A percentile compares a stretch with the other conserved stretches of the same genome.
These are phyloP conservation scores for Suillus americanus DNA, from an alignment of 768 basidiomycete genomes.

Conservation along the genomic window DNA sequence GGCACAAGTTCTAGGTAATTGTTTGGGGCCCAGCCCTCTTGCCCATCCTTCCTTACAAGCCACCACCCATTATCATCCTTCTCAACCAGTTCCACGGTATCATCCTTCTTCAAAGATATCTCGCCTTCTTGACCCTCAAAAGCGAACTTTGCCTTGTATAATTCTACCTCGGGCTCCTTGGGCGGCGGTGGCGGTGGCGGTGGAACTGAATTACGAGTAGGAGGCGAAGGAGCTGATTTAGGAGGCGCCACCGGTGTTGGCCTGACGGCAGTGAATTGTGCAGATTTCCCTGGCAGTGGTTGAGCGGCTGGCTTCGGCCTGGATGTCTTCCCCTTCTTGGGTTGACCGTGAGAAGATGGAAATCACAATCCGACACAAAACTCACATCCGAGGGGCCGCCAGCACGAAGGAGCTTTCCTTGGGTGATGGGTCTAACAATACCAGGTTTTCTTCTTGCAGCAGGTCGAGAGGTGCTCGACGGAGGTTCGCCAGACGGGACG, in stretches of 20 bases:
- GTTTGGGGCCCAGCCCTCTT: slow-evolving; percentile 94
- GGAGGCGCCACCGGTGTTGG: slow-evolving; percentile 29
- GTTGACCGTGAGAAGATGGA: slow-evolving; percentile 11
- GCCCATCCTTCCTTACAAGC: slow-evolving; percentile 81
- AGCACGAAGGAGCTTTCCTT: slow-evolving; percentile 75
- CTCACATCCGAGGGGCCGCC: slow-evolving; percentile 71
- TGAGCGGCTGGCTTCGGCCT: slow-evolving; percentile 45
- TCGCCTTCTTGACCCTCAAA: slow-evolving; percentile 94
- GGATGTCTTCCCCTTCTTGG: slow-evolving; percentile 44
- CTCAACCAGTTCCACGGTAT: slow-evolving; percentile 86
- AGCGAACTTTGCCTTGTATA: slow-evolving; percentile 88
- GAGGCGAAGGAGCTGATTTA: slow-evolving; percentile 38
- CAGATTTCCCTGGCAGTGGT: slow-evolving; percentile 62
- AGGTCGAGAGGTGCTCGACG: slow-evolving; percentile 78
- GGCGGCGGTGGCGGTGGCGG: slow-evolving; percentile 46
- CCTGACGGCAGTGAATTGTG: slow-evolving; percentile 34
- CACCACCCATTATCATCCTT: slow-evolving; percentile 98
- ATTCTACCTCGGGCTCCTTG: slow-evolving; percentile 62
- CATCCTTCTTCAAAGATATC: slow-evolving; percentile 87
- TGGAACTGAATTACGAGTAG: slow-evolving; percentile 45
- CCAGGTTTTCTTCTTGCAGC: slow-evolving; percentile 87
- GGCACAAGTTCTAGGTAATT: slow-evolving; percentile 87
- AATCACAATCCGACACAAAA: slow-evolving; percentile 2
- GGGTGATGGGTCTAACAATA: slow-evolving; percentile 79
- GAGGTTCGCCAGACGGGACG: slow-evolving; percentile 85